Conservation (phyloP, 345 rosid genomes). For the Alliaria petiolata region DNA sequence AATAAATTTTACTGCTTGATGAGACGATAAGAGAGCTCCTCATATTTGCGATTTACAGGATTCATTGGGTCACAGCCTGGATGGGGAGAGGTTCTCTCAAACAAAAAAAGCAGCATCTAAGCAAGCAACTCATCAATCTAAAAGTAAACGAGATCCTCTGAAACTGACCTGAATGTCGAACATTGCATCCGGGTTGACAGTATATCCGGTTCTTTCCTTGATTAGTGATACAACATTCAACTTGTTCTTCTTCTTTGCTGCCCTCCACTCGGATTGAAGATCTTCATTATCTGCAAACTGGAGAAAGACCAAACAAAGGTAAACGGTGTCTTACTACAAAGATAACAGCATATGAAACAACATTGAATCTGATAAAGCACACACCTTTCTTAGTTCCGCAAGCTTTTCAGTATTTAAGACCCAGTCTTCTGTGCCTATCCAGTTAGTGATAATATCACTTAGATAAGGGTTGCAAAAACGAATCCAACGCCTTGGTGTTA, state of each 20-base stretch:
- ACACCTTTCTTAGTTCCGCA: conserved; percentile 56
- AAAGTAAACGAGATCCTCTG: conserved; percentile 1
- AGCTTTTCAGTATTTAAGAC: conserved; percentile 60
- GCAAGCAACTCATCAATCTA: not conserved
- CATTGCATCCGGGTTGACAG: conserved; percentile 76
- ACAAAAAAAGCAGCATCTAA: not conserved
- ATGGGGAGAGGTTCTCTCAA: not conserved
- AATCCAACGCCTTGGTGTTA: conserved; percentile 82
- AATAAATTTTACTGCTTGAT: not conserved
- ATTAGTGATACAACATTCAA: conserved; percentile 60
- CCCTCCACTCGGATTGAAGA: conserved; percentile 65
- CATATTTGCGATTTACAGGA: not conserved
- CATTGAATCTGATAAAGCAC: conserved; percentile 1
- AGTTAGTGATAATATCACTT: conserved; percentile 58
- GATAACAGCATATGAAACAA: conserved; percentile 3
- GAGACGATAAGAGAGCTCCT: conserved; percentile 1
- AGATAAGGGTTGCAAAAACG: conserved; percentile 65
- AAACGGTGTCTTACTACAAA: not conserved
- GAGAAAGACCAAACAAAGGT: conserved; percentile 9
- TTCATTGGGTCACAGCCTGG: not conserved
- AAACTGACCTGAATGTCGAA: conserved; percentile 73
- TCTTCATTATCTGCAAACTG: conserved; percentile 73
- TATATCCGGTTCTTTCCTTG: conserved; percentile 70
- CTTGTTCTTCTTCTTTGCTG: conserved; percentile 66
- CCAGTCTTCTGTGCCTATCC: conserved; percentile 80